Evolutionary conservation across 441 rosid species (phyloP).

Genomic region (Croton setiger): DNA sequence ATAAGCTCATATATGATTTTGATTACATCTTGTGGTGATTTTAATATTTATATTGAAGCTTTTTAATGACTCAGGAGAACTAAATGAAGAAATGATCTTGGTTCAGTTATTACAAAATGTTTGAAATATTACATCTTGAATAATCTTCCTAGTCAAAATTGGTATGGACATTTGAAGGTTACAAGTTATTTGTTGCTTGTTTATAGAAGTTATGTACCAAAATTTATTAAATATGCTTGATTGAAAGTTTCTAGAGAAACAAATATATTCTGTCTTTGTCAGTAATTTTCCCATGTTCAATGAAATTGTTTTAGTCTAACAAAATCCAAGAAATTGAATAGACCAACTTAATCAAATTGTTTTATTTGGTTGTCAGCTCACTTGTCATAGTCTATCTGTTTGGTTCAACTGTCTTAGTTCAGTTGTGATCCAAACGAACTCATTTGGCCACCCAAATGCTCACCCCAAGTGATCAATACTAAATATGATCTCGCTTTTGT

Average conservation of each 20-base stretch:
- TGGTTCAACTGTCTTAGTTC: not conserved
- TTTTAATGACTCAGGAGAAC: conserved; percentile 1
- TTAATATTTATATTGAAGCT: not conserved
- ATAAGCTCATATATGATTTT: no score
- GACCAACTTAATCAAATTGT: not conserved
- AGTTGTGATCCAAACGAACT: not conserved
- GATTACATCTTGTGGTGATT: not conserved
- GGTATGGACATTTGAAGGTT: not conserved
- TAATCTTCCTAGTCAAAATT: not conserved
- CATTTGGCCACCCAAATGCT: not conserved
- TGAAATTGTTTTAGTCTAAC: not conserved
- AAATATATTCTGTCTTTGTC: not conserved
- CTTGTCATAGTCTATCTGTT: not conserved
- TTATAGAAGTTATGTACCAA: not conserved
- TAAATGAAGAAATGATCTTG: not conserved
- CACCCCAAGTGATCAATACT: not conserved
- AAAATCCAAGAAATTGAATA: not conserved
- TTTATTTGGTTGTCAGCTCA: no score
- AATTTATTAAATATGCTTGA: not conserved
- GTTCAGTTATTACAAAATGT: not conserved
- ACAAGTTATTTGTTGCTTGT: not conserved
- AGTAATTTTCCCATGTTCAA: not conserved
- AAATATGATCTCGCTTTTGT: not conserved
- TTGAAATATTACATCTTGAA: not conserved
- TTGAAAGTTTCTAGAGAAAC: not conserved